Evolutionary conservation across 2,329 filamentous ascomycete species (phyloP).

Genomic region (Trichoderma sp.): DNA sequence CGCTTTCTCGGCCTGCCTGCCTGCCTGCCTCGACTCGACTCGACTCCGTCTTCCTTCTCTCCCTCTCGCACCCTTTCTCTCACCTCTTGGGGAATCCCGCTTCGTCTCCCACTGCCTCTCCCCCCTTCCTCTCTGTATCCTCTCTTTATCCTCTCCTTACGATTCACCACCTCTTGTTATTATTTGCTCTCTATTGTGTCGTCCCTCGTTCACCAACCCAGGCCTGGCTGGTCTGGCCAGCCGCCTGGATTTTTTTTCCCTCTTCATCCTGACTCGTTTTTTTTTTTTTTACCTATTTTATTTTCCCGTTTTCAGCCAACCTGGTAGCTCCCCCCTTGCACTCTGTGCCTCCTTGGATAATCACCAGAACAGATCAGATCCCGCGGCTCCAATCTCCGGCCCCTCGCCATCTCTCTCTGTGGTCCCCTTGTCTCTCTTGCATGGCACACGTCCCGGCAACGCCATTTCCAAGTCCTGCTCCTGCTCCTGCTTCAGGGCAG

Average conservation of each 20-base stretch:
- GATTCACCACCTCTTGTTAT: too few species aligned
- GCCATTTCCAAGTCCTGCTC: slow-evolving; percentile 5
- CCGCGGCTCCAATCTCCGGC: slow-evolving; percentile 16
- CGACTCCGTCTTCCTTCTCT: background rate
- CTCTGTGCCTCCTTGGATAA: slow-evolving; percentile 1
- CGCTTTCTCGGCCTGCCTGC: background rate
- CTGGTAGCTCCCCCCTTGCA: slow-evolving; percentile 5
- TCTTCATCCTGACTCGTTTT: background rate
- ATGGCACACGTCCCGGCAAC: slow-evolving; percentile 7
- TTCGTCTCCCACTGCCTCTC: background rate
- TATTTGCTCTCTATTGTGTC: background rate
- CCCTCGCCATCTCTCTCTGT: slow-evolving; percentile 7
- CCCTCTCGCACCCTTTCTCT: background rate
- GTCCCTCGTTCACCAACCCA: background rate
- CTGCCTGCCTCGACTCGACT: background rate
- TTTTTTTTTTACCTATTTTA: background rate
- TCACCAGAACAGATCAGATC: slow-evolving; percentile 16
- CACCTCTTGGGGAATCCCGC: background rate
- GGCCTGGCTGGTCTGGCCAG: background rate
- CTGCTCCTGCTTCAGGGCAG: slow-evolving; percentile 14
- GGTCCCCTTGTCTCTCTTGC: slow-evolving; percentile 19
- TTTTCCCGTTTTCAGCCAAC: background rate
- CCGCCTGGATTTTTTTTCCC: background rate
- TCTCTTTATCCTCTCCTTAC: background rate
- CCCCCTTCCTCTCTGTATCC: background rate